Evolutionary conservation across 768 basidiomycete species (phyloP).

Genomic region (Strobilomyces echinocephalus): DNA sequence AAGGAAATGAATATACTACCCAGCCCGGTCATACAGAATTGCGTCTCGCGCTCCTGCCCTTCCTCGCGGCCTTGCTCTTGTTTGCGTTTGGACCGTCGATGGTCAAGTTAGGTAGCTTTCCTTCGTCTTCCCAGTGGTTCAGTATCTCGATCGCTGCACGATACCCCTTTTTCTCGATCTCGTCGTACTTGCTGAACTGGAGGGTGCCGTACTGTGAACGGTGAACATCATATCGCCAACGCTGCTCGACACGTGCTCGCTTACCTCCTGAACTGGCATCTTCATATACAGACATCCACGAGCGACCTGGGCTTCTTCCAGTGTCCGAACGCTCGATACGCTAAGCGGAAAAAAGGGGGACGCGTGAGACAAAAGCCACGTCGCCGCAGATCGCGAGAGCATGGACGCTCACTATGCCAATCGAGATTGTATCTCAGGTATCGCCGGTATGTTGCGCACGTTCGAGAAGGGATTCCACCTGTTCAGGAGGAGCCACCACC

Average conservation of each 20-base stretch:
- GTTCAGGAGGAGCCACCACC: slow-evolving; percentile 93
- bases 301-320: slow-evolving; percentile 91
- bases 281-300: slow-evolving; percentile 88
- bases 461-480: slow-evolving; percentile 89
- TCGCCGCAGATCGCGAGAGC: not conserved
- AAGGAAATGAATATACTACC: not conserved
- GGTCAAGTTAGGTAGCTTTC: slow-evolving; percentile 69
- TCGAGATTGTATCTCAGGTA: slow-evolving; percentile 90
- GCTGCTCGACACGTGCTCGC: slow-evolving; percentile 22
- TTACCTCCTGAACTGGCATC: slow-evolving; percentile 91
- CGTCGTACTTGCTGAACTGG: slow-evolving; percentile 84
- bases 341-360: slow-evolving; percentile 35
- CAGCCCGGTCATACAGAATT: slow-evolving; percentile 51
- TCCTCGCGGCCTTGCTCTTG: slow-evolving; percentile 45
- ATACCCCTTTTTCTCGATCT: slow-evolving; percentile 82
- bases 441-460: slow-evolving; percentile 72
- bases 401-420: slow-evolving; percentile 78
- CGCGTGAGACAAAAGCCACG: slow-evolving; percentile 2
- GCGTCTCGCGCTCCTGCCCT: slow-evolving; percentile 71
- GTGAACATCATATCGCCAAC: not conserved
- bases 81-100: slow-evolving; percentile 52
- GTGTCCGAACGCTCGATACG: slow-evolving; percentile 90
- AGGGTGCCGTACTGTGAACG: slow-evolving; percentile 78
- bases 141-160: slow-evolving; percentile 65
- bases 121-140: slow-evolving; percentile 76